A percentile compares a stretch with the other conserved stretches of the same genome.
Conservation (phyloP, 2,329 filamentous ascomycete species). For the Bipolaris oryzae region DNA sequence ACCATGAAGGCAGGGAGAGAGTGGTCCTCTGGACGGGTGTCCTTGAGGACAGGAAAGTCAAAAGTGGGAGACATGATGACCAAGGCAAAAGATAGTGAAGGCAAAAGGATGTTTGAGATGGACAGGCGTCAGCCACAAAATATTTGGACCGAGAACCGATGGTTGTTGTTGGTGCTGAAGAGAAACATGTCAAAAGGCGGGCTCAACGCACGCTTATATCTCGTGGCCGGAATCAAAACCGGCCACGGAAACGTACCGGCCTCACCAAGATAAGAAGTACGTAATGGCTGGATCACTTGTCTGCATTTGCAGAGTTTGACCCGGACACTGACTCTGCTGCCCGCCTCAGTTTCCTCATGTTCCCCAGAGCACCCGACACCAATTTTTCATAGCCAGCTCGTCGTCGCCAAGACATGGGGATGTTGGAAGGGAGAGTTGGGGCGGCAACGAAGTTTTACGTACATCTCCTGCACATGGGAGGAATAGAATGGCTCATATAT, state of each 20-base stretch:
- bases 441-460: not conserved
- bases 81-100: slow-evolving; percentile 4
- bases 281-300: slow-evolving; percentile 45
- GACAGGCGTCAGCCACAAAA: not conserved
- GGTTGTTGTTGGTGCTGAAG: slow-evolving; percentile 12
- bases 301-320: slow-evolving; percentile 18
- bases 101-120: slow-evolving; percentile 1
- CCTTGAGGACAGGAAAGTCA: slow-evolving; percentile 66
- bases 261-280: slow-evolving; percentile 44
- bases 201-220: slow-evolving; percentile 42
- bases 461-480: not conserved
- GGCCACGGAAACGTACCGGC: slow-evolving; percentile 44
- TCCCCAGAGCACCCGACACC: not conserved
- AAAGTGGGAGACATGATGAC: slow-evolving; percentile 48
- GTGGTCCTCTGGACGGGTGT: slow-evolving; percentile 66
- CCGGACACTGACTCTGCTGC: slow-evolving; percentile 17
- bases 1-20: slow-evolving; percentile 79
- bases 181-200: slow-evolving; percentile 17
- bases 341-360: slow-evolving; percentile 6
- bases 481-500: not conserved
- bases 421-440: not conserved
- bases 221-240: slow-evolving; percentile 42
- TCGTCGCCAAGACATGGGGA: slow-evolving; percentile 24
- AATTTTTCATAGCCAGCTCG: slow-evolving; percentile 11
- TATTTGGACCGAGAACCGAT: slow-evolving; percentile 1